Conservation (phyloP, 495 filamentous ascomycete species). For the Tuber aestivum region DNA sequence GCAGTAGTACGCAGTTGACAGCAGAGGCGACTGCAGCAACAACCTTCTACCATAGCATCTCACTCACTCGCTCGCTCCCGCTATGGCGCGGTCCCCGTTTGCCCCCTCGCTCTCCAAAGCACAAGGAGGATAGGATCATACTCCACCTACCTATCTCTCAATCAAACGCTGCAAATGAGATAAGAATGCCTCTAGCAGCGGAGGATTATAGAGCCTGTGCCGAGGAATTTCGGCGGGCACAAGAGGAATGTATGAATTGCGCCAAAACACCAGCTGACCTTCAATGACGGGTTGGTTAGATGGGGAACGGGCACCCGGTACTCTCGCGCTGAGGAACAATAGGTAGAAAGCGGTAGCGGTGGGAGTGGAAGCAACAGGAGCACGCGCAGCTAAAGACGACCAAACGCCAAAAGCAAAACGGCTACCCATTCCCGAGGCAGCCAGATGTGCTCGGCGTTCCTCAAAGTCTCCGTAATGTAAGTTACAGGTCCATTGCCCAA, state of each 20-base stretch:
- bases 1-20: background rate
- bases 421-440: conserved; percentile 34
- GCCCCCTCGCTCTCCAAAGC: background rate
- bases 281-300: conserved; percentile 22
- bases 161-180: conserved; percentile 27
- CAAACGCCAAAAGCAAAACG: conserved; percentile 38
- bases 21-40: background rate
- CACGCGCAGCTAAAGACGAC: conserved; percentile 36
- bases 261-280: conserved; percentile 29
- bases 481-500: too few species aligned
- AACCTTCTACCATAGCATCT: background rate
- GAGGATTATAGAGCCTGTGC: conserved; percentile 30
- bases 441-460: conserved; percentile 1
- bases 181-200: conserved; percentile 36
- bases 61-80: background rate
- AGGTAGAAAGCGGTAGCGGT: conserved; percentile 7
- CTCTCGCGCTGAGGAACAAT: conserved; percentile 28
- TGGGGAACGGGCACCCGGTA: conserved; percentile 26
- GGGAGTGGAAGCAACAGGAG: conserved; percentile 25
- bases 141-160: background rate
- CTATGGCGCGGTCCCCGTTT: background rate
- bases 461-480: too few species aligned
- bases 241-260: conserved; percentile 14
- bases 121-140: background rate
- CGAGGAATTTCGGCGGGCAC: conserved; percentile 24